Percentiles rank a stretch among this genome's conserved stretches.
Conservation (phyloP, 495 filamentous ascomycete genomes). For the Tuber umbilicatum region DNA sequence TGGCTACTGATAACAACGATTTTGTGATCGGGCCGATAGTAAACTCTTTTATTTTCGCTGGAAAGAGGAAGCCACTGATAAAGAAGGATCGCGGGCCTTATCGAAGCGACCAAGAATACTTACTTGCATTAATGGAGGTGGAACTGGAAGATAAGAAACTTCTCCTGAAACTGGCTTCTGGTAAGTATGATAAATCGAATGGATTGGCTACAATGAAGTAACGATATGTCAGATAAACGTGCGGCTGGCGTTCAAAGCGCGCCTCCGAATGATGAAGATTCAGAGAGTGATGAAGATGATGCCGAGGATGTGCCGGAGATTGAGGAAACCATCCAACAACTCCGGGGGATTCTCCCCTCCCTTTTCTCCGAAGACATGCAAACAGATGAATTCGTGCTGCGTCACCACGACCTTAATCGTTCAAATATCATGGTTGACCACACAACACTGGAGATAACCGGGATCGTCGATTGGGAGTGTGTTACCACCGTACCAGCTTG, state of each 20-base stretch:
- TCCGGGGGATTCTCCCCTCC: conserved; percentile 16
- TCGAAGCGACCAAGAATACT: conserved; percentile 37
- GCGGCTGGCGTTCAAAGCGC: conserved; percentile 8
- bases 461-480: conserved; percentile 53
- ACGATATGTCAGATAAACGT: not conserved
- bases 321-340: conserved; percentile 5
- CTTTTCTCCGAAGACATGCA: conserved; percentile 30
- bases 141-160: conserved; percentile 9
- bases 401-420: conserved; percentile 48
- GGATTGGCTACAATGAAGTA: not conserved
- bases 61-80: no score
- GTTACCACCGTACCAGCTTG: conserved; percentile 49
- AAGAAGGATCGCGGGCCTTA: conserved; percentile 39
- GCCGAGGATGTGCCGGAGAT: conserved; percentile 14
- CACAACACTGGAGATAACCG: conserved; percentile 45
- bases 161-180: conserved; percentile 14
- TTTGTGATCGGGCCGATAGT: conserved; percentile 40
- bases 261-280: not conserved
- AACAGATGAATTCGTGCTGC: conserved; percentile 40
- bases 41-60: conserved; percentile 43
- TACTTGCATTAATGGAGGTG: conserved; percentile 28
- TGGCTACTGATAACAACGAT: conserved; percentile 14
- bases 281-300: conserved; percentile 23
- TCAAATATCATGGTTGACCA: conserved; percentile 51
- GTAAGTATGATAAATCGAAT: not conserved